phyloP scores from a whole-genome alignment of 495 filamentous ascomycete genomes.

The Apodospora peruviana region DNA sequence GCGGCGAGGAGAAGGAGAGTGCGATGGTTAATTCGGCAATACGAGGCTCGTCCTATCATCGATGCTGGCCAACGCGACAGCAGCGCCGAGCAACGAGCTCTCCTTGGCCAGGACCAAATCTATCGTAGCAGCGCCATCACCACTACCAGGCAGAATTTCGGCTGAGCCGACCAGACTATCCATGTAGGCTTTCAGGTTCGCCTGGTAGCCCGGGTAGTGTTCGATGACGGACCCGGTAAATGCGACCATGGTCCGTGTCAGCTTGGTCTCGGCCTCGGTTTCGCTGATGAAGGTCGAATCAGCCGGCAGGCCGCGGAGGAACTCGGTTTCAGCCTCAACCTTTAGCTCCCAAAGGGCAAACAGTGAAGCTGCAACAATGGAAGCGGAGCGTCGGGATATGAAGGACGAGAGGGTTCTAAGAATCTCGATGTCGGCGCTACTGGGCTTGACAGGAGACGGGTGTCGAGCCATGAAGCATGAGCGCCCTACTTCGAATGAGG shows the following conservation, averaged over 20 bases:
- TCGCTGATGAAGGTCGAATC: conserved; percentile 14
- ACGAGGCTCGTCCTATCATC: conserved; percentile 4
- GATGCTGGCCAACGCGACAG: conserved; percentile 51
- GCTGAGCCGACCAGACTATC: conserved; percentile 34
- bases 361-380: conserved; percentile 57
- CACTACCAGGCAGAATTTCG: neutral
- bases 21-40: neutral
- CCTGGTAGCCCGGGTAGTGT: conserved; percentile 54
- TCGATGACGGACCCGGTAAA: conserved; percentile 63
- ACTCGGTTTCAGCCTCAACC: conserved; percentile 36
- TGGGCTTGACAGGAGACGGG: conserved; percentile 34
- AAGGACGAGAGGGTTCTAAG: conserved; percentile 49
- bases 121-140: conserved; percentile 27
- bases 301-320: conserved; percentile 4
- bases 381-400: conserved; percentile 55
- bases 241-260: conserved; percentile 42
- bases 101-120: conserved; percentile 52
- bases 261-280: conserved; percentile 20
- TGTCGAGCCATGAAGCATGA: conserved; percentile 37
- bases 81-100: conserved; percentile 58
- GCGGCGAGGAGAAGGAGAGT: too few relatives aligned
- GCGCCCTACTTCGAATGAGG: conserved; percentile 24
- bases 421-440: conserved; percentile 43
- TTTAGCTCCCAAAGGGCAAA: conserved; percentile 58
- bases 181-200: conserved; percentile 44